These are phyloP conservation scores for Verticillium tricorpus DNA, from an alignment of 2,329 filamentous ascomycete genomes.

Conservation along the genomic window DNA sequence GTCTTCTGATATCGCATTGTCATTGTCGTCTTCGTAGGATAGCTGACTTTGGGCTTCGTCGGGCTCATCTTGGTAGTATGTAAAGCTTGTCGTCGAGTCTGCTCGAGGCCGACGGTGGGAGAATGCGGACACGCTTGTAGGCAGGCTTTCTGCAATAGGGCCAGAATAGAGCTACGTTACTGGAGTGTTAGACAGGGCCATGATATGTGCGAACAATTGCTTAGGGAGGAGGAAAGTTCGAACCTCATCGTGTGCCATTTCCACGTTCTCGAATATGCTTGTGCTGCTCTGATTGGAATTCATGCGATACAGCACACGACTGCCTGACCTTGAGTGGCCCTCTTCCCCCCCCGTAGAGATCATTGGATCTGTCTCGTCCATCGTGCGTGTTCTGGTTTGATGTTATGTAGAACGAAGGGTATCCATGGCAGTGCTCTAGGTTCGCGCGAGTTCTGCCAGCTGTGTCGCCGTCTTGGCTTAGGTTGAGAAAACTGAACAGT, in stretches of 20 bases:
- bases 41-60: conserved; percentile 10
- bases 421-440: background rate
- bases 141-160: conserved; percentile 92
- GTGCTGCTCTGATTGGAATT: conserved; percentile 67
- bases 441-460: background rate
- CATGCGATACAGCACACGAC: conserved; percentile 53
- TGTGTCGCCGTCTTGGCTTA: background rate
- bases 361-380: background rate
- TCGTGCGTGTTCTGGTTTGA: background rate
- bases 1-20: conserved; percentile 12
- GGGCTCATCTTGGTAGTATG: conserved; percentile 68
- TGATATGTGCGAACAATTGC: background rate
- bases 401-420: background rate
- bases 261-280: conserved; percentile 90
- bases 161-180: conserved; percentile 71
- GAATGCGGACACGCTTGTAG: conserved; percentile 89
- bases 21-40: conserved; percentile 25
- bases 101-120: conserved; percentile 75
- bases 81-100: conserved; percentile 83
- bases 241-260: conserved; percentile 97
- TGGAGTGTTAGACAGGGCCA: background rate
- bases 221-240: conserved; percentile 1
- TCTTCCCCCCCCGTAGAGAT: background rate
- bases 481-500: background rate
- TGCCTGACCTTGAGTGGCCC: background rate